Evolutionary conservation across 208 protist genomes (phyloP).

Genomic region (Trichomonas tenax): DNA sequence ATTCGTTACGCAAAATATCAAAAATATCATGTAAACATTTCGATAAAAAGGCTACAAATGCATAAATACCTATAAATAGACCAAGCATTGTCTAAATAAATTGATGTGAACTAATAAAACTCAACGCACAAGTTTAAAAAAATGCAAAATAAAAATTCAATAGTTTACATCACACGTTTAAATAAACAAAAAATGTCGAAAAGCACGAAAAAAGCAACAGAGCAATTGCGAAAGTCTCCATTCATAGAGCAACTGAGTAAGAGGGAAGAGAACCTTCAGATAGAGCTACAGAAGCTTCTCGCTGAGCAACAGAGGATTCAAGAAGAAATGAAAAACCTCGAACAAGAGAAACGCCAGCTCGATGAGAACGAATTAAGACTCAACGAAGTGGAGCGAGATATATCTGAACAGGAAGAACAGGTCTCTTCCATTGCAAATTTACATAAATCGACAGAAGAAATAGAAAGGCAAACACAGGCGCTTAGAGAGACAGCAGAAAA

Average conservation of each 20-base stretch:
- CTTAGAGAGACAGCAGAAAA: not conserved
- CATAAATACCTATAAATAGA: no score
- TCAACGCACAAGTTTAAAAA: no score
- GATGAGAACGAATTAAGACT: not conserved
- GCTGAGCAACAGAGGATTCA: not conserved
- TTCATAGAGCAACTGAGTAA: not conserved
- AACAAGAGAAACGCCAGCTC: not conserved
- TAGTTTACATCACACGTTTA: no score
- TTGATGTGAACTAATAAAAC: no score
- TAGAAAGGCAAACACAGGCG: not conserved
- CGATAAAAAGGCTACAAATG: no score
- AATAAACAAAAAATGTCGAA: not conserved
- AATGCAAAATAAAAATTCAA: no score
- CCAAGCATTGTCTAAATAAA: no score
- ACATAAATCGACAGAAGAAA: constrained; percentile 3
- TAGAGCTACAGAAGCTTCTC: not conserved
- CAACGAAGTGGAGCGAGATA: not conserved
- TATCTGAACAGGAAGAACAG: not conserved
- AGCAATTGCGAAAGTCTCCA: not conserved
- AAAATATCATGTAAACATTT: no score
- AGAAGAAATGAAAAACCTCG: not conserved
- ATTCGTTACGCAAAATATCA: no score
- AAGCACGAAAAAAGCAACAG: not conserved
- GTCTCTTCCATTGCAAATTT: not conserved
- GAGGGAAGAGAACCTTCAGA: not conserved